Evolutionary conservation across 768 basidiomycete genomes (phyloP).

Genomic region (Leccinum subtestaceum): DNA sequence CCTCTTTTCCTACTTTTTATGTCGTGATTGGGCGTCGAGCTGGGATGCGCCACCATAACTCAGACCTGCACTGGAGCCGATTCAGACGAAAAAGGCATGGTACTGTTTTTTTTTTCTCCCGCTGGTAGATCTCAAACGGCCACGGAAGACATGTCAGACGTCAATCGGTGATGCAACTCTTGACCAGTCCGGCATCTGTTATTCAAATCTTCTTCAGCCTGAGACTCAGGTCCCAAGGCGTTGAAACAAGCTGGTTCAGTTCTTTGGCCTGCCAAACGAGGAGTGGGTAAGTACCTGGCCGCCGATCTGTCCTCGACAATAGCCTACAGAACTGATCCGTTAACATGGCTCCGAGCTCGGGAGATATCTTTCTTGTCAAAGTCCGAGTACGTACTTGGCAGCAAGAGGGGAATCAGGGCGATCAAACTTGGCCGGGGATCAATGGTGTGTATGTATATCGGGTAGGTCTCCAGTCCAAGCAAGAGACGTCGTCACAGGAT

Average conservation of each 20-base stretch:
- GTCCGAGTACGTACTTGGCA: background rate
- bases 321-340: background rate
- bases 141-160: no score
- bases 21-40: background rate
- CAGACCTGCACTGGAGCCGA: no score
- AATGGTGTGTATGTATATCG: no score
- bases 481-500: background rate
- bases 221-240: no score
- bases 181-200: no score
- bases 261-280: no score
- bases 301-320: background rate
- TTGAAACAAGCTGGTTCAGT: no score
- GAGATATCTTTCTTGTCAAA: background rate
- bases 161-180: no score
- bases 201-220: no score
- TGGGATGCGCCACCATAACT: background rate
- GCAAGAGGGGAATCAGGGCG: background rate
- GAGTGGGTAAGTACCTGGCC: background rate
- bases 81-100: background rate
- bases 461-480: no score
- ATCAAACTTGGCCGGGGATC: no score
- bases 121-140: background rate
- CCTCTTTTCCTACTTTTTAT: background rate
- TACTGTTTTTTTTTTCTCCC: background rate
- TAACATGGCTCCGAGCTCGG: background rate